These are phyloP conservation scores for Ambrosia artemisiifolia DNA, from an alignment of 129 eudicot species.

Conservation along the genomic window DNA sequence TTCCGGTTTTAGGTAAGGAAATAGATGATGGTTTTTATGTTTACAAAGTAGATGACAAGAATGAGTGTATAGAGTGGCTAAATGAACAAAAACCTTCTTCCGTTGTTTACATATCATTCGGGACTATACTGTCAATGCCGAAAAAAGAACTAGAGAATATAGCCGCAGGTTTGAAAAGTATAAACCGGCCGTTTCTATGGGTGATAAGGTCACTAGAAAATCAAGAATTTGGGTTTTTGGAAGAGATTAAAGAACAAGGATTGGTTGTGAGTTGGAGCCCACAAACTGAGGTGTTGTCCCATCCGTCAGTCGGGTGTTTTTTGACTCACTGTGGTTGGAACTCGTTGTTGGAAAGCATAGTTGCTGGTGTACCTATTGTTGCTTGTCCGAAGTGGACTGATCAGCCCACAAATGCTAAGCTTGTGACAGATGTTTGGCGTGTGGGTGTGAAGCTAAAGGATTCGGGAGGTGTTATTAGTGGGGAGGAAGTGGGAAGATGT, in stretches of 20 bases:
- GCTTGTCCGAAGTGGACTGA: conserved; percentile 23
- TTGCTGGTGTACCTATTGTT: conserved; percentile 24
- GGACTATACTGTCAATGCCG: neutral
- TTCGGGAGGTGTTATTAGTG: neutral
- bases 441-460: conserved; percentile 9
- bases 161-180: conserved; percentile 11
- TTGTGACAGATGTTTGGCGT: conserved; percentile 13
- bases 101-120: conserved; percentile 26
- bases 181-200: conserved; percentile 18
- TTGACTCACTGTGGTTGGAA: conserved; percentile 34
- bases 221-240: neutral
- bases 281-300: conserved; percentile 18
- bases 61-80: neutral
- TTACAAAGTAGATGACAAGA: neutral
- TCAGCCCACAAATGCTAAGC: conserved; percentile 22
- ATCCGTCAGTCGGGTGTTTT: conserved; percentile 25
- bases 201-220: conserved; percentile 11
- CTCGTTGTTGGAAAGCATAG: conserved; percentile 14
- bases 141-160: conserved; percentile 2
- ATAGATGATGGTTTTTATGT: neutral
- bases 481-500: conserved; percentile 19
- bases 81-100: conserved; percentile 6
- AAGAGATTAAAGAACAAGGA: conserved; percentile 15
- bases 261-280: conserved; percentile 28
- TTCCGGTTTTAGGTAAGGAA: conserved; percentile 8